A percentile compares a stretch with the other conserved stretches of the same genome.
These are phyloP conservation scores for Penicillium sp. DNA, from an alignment of 2,329 filamentous ascomycete genomes.

Conservation along the genomic window DNA sequence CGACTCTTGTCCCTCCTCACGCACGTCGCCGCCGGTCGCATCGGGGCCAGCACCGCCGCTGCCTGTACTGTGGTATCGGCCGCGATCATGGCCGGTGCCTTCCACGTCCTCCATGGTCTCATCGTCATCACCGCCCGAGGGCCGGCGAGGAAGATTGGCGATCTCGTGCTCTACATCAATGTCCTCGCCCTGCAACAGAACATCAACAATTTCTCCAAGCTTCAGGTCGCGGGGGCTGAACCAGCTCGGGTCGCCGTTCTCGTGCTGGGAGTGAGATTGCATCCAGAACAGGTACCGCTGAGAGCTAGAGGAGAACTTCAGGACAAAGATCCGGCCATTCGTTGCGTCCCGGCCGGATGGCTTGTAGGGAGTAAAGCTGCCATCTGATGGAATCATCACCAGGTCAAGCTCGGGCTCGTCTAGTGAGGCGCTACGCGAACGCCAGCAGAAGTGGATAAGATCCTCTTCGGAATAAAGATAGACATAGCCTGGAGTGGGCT, in stretches of 20 bases:
- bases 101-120: conserved; percentile 79
- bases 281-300: conserved; percentile 94
- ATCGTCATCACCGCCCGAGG: conserved; percentile 59
- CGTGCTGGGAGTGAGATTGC: conserved; percentile 80
- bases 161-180: conserved; percentile 75
- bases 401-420: conserved; percentile 80
- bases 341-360: conserved; percentile 62
- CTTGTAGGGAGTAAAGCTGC: conserved; percentile 80
- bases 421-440: conserved; percentile 68
- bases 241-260: conserved; percentile 67
- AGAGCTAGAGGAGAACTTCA: conserved; percentile 91
- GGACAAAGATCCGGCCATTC: conserved; percentile 85
- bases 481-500: conserved; percentile 75
- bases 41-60: conserved; percentile 79
- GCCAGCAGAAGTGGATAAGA: conserved; percentile 96
- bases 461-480: conserved; percentile 95
- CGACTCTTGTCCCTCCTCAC: conserved; percentile 82
- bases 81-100: conserved; percentile 56
- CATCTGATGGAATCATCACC: conserved; percentile 89
- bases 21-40: conserved; percentile 86
- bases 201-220: conserved; percentile 82
- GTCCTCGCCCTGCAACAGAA: conserved; percentile 81
- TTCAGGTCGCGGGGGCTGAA: conserved; percentile 83
- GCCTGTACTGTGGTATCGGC: conserved; percentile 57
- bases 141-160: conserved; percentile 55